A percentile compares a stretch with the other conserved stretches of the same genome.
Conservation (phyloP, 768 basidiomycete species). For the Leccinum variicolor region DNA sequence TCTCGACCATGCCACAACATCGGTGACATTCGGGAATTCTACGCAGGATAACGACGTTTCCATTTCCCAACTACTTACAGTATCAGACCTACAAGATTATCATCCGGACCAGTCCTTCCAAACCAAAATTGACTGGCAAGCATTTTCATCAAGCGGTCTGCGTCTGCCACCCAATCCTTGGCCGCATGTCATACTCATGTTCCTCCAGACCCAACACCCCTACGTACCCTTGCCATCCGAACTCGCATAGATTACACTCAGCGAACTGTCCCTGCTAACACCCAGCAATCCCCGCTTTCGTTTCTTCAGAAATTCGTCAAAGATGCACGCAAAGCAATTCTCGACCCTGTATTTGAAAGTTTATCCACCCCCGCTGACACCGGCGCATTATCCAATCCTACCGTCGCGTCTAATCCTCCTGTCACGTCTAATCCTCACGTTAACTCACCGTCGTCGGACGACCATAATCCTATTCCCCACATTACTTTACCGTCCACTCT, state of each 20-base stretch:
- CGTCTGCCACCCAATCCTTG: constrained; percentile 1
- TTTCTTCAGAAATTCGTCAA: constrained; percentile 58
- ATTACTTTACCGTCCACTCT: constrained; percentile 23
- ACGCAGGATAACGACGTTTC: constrained; percentile 11
- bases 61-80: constrained; percentile 30
- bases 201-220: constrained; percentile 49
- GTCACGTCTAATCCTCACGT: constrained; percentile 25
- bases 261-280: constrained; percentile 36
- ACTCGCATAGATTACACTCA: constrained; percentile 36
- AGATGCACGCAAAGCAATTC: constrained; percentile 44
- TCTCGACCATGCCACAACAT: constrained; percentile 10
- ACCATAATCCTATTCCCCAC: constrained; percentile 15
- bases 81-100: constrained; percentile 47
- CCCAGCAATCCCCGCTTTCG: constrained; percentile 46
- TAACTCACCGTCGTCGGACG: constrained; percentile 23
- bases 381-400: constrained; percentile 23
- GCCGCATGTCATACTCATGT: constrained; percentile 7
- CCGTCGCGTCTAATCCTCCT: constrained; percentile 26
- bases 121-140: constrained; percentile 57
- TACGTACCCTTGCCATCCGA: constrained; percentile 45
- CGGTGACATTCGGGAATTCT: constrained; percentile 13
- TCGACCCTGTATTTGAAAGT: constrained; percentile 41
- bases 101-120: constrained; percentile 39
- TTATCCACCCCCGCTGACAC: constrained; percentile 17
- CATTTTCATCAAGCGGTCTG: constrained; percentile 56